Evolutionary conservation across 1,139 yeast species (phyloP), one percentile per base, ranked within the genome.

Genomic region (Yamadazyma dushanensis): DNA sequence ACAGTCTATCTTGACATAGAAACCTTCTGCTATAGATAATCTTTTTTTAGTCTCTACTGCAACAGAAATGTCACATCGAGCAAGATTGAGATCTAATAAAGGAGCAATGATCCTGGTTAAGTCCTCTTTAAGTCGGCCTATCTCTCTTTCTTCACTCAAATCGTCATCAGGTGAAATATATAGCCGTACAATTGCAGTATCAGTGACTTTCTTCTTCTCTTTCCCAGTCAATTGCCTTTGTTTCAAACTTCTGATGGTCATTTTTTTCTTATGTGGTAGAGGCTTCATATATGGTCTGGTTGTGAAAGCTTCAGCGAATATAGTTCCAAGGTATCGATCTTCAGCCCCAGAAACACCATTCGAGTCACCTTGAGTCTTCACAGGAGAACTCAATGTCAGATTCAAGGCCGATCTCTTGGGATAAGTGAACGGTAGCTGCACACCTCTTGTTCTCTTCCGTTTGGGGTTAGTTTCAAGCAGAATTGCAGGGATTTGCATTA

Each of bases 251-350:
- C 47, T 62, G 9, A 83, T 52, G 5, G 61, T 54, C 30, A 82
- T 54, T 17, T 51, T 57, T 25, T 83, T 76, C 13, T 76, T 74
- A 52, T 73, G 77, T 35, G 67, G 53, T 5, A 82, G 59, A 0
- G 81, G 73, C 30, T 63, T 65, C 27, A 70, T 49, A 0, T 86
- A 83, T 0, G 94, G 87, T 33, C 96, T 63, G 0, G 95, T 87
- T 8, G 95, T 89, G 86, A 90, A 83, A 2, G 88, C 90, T 36
- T 78, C 81, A 0, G 84, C 78, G 43, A 80, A 82, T 18, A 87
- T 50, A 1, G 88, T 71, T 0, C 97, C 97, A 16, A 88, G 66
- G 49, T 70, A 83, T 27, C 60, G 50, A 20, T 45, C 47, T 38
- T 38, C 36, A 5, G 9, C 8, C 4, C 17, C 14, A 4, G 18